phyloP scores from a whole-genome alignment of 805 yeast species.

The Kazachstania kunashirensis region DNA sequence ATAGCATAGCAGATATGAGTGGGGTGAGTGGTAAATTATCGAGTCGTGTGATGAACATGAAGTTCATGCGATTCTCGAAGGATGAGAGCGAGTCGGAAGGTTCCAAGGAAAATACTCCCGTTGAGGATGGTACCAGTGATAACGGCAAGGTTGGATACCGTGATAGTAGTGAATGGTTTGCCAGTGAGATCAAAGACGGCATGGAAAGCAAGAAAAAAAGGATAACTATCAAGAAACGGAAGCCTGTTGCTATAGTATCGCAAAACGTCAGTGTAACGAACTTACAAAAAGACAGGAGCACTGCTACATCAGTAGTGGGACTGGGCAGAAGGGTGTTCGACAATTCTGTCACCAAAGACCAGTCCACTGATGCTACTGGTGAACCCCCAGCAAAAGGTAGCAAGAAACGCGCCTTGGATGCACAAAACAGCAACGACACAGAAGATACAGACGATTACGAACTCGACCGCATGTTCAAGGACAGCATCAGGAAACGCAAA shows the following conservation, averaged over 20 bases:
- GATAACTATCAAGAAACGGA: slow-evolving; percentile 21
- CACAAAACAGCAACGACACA: slow-evolving; percentile 11
- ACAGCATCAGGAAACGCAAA: slow-evolving; percentile 13
- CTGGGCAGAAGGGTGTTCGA: slow-evolving; percentile 3
- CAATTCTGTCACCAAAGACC: no score
- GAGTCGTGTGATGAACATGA: slow-evolving; percentile 75
- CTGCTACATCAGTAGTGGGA: not conserved
- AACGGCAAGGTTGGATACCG: slow-evolving; percentile 6
- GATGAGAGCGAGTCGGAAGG: slow-evolving; percentile 14
- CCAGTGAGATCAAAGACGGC: not conserved
- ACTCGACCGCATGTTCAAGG: slow-evolving; percentile 16
- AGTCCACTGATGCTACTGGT: no score
- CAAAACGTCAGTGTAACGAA: slow-evolving; percentile 4
- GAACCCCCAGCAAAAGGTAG: no score
- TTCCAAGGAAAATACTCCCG: slow-evolving; percentile 15
- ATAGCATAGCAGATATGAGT: no score
- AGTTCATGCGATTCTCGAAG: slow-evolving; percentile 48
- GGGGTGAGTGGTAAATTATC: slow-evolving; percentile 37
- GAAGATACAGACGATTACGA: slow-evolving; percentile 17
- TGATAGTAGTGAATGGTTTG: slow-evolving; percentile 19
- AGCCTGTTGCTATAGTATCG: not conserved
- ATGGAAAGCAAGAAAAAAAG: slow-evolving; percentile 27
- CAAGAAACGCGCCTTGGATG: slow-evolving; percentile 27
- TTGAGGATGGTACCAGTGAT: not conserved
- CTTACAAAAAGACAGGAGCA: not conserved